Percentiles rank a stretch among this genome's conserved stretches.
Conservation (phyloP, 2,329 filamentous ascomycete genomes). For the Stachybotrys chlorohalonatus region DNA sequence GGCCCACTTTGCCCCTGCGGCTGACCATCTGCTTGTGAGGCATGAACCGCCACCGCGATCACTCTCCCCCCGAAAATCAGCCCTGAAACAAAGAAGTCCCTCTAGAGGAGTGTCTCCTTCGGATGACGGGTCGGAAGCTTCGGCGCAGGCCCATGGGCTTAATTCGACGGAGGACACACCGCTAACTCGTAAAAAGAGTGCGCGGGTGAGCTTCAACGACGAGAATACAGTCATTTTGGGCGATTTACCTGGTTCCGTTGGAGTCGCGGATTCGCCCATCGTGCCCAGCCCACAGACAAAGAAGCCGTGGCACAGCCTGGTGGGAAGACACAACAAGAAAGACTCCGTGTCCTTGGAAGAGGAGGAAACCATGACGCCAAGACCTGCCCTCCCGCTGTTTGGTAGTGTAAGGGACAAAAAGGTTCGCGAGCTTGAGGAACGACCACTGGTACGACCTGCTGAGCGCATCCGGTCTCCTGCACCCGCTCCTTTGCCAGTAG, state of each 20-base stretch:
- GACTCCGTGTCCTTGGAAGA: conserved; percentile 42
- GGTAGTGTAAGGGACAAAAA: conserved; percentile 63
- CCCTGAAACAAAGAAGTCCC: conserved; percentile 55
- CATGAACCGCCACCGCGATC: conserved; percentile 64
- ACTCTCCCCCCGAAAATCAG: conserved; percentile 68
- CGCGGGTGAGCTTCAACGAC: conserved; percentile 73
- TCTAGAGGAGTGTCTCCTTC: conserved; percentile 43
- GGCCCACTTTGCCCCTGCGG: conserved; percentile 55
- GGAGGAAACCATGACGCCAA: conserved; percentile 63
- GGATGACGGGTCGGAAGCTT: conserved; percentile 37
- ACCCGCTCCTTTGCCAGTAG: neutral
- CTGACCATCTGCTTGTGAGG: conserved; percentile 46
- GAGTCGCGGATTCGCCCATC: conserved; percentile 27
- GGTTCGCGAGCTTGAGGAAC: conserved; percentile 41
- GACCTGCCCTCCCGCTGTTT: conserved; percentile 65
- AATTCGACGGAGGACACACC: conserved; percentile 25
- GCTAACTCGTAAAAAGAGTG: conserved; percentile 49
- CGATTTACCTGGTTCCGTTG: conserved; percentile 24
- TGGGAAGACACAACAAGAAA: conserved; percentile 40
- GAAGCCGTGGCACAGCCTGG: conserved; percentile 42
- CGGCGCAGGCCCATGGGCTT: conserved; percentile 16
- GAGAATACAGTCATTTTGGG: conserved; percentile 46
- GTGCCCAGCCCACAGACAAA: conserved; percentile 25
- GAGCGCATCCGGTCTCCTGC: conserved; percentile 23
- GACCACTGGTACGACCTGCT: conserved; percentile 46